Evolutionary conservation across 768 basidiomycete genomes (phyloP), one percentile per base, ranked within the genome.

Genomic region (Termitomyces sp.): DNA sequence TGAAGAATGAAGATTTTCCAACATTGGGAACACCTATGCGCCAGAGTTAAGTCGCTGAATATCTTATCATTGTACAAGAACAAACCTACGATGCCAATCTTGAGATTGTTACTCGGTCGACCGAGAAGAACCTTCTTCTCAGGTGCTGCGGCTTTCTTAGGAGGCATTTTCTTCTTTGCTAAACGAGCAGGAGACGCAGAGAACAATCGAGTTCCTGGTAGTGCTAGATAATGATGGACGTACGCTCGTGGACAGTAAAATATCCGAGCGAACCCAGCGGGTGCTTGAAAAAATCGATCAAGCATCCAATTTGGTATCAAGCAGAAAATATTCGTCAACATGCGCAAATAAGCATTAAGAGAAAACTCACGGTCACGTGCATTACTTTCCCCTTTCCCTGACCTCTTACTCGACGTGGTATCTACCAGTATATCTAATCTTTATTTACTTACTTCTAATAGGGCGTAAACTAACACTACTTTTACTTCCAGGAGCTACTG

Each of bases 1-100:
- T 99, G 85, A 99, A 99, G 76, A 98, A 96, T n/a, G 95, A 97
- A 0, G 93, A 95, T 75, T 99, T 98, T 63, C 97, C 97, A 65
- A 98, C 96, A 72, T 99, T 98, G 55, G 96, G 95, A 42, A 97
- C 75, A 71, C 92, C 91, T 94, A 54, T 42, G 47, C 8, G 58
- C 61, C 13, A 62, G 41, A 52, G 49, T 33, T 60, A 9, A 67
- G 59, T 61, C 60, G 70, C 50, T 68, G 60, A 55, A 63, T 51
- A 57, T 60, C 64, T 45, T 37, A 61, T 36, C 34, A 55, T 64
- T 60, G 60, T 58, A 20, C 41, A 58, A 59, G 62, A 75, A 83
- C 87, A 75, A 74, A 93, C 93, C 95, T 81, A 98, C 96, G 82
- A 97, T 96, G 71, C 97, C 97, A 69, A 98, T 91, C 85, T 95